Evolutionary conservation across 1,284 basidiomycete genomes (phyloP).

Genomic region (Ceraceosorus guamensis): DNA sequence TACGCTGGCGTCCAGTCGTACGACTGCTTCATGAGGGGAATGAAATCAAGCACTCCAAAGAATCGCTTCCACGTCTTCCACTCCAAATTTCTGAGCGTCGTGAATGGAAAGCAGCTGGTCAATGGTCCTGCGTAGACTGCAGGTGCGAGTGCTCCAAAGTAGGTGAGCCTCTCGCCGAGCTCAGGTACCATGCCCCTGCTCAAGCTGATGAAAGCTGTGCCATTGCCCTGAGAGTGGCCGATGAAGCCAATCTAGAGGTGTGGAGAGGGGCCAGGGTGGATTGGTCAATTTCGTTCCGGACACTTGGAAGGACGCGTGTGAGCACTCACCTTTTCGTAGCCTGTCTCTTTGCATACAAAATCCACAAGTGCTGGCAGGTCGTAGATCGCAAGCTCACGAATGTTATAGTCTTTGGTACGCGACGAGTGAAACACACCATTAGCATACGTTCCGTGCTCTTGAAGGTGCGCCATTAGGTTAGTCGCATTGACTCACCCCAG

Average conservation of each 20-base stretch:
- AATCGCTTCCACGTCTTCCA: slow-evolving; percentile 57
- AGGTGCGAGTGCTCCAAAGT: slow-evolving; percentile 59
- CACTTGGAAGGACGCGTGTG: no score
- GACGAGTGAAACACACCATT: no score
- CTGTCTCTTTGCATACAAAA: slow-evolving; percentile 56
- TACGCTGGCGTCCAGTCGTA: slow-evolving; percentile 57
- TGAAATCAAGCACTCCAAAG: slow-evolving; percentile 60
- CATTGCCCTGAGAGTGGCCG: slow-evolving; percentile 59
- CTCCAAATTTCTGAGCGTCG: slow-evolving; percentile 42
- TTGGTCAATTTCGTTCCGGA: no score
- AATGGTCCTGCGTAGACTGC: slow-evolving; percentile 60
- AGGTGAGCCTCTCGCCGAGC: slow-evolving; percentile 55
- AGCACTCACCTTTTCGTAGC: slow-evolving; percentile 59
- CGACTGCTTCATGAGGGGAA: slow-evolving; percentile 59
- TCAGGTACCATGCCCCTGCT: slow-evolving; percentile 57
- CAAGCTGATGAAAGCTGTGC: slow-evolving; percentile 44
- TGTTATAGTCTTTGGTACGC: no score
- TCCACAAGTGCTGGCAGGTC: slow-evolving; percentile 60
- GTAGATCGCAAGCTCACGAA: slow-evolving; percentile 59
- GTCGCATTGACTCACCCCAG: slow-evolving; percentile 56
- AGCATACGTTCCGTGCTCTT: no score
- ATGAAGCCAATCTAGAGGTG: slow-evolving; percentile 55
- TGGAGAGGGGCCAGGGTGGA: no score
- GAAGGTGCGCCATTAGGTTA: no score
- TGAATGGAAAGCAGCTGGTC: slow-evolving; percentile 58